A percentile compares a stretch with the other conserved stretches of the same genome.
phyloP scores from a whole-genome alignment of 2,329 filamentous ascomycete species.

The Ophiostoma sp. region DNA sequence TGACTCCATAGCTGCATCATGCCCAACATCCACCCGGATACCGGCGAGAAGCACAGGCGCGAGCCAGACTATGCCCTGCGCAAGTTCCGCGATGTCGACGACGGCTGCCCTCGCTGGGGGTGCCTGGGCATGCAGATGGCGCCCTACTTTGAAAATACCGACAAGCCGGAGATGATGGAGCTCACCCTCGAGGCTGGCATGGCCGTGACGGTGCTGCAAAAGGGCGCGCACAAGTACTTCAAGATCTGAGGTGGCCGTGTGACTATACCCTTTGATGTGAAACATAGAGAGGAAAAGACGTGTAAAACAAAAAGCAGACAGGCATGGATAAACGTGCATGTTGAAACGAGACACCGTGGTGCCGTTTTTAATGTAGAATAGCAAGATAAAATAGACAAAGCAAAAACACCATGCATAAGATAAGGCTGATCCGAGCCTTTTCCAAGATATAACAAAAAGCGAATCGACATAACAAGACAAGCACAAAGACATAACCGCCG shows the following conservation, averaged over 20 bases:
- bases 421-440: background rate
- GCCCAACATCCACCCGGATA: slow-evolving; percentile 62
- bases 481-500: background rate
- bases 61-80: slow-evolving; percentile 57
- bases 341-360: background rate
- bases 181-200: slow-evolving; percentile 53
- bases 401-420: slow-evolving; percentile 2
- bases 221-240: slow-evolving; percentile 43
- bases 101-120: slow-evolving; percentile 50
- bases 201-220: slow-evolving; percentile 46
- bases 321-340: background rate
- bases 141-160: slow-evolving; percentile 43
- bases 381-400: background rate
- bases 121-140: slow-evolving; percentile 64
- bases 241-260: slow-evolving; percentile 24
- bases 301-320: background rate
- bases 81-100: slow-evolving; percentile 55
- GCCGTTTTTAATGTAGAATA: background rate
- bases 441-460: background rate
- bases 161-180: slow-evolving; percentile 34
- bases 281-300: background rate
- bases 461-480: slow-evolving; percentile 1
- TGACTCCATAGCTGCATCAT: slow-evolving; percentile 49
- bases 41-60: slow-evolving; percentile 48
- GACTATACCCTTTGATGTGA: background rate